phyloP scores from a whole-genome alignment of 495 filamentous ascomycete genomes.

The Lepraria neglecta region DNA sequence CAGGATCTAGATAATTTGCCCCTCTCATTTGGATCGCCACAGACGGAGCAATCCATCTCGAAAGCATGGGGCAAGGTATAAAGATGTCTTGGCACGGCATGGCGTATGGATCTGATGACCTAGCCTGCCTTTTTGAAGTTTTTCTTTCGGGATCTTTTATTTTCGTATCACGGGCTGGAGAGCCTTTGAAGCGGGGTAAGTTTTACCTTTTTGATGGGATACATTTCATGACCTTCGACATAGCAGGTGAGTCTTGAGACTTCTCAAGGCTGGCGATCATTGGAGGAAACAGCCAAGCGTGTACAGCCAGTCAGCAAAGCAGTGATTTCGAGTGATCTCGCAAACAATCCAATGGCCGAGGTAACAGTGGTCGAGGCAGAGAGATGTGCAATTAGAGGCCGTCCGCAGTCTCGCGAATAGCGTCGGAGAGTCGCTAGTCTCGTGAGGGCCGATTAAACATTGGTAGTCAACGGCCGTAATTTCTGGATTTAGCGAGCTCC shows the following conservation, averaged over 20 bases:
- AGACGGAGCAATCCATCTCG: not conserved
- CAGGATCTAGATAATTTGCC: not conserved
- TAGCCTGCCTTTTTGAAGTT: not conserved
- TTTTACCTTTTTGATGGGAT: no score
- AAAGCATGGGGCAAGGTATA: slow-evolving; percentile 1
- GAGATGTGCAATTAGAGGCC: not conserved
- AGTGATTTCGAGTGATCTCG: not conserved
- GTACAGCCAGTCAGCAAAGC: not conserved
- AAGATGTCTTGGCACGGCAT: not conserved
- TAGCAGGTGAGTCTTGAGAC: no score
- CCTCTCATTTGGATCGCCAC: slow-evolving; percentile 4
- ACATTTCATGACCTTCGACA: no score
- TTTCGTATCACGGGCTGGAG: not conserved
- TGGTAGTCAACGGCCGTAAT: slow-evolving; percentile 1
- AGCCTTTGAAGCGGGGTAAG: not conserved
- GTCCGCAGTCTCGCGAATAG: slow-evolving; percentile 1
- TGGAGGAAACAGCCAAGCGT: not conserved
- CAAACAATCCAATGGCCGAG: slow-evolving; percentile 2
- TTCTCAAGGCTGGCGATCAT: no score
- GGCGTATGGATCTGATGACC: not conserved
- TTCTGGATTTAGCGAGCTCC: not conserved
- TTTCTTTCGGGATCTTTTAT: not conserved
- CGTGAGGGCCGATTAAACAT: not conserved
- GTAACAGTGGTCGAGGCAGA: not conserved
- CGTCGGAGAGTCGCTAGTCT: slow-evolving; percentile 1